Conservation (phyloP, 129 eudicot species). For the Helianthus annuus region DNA sequence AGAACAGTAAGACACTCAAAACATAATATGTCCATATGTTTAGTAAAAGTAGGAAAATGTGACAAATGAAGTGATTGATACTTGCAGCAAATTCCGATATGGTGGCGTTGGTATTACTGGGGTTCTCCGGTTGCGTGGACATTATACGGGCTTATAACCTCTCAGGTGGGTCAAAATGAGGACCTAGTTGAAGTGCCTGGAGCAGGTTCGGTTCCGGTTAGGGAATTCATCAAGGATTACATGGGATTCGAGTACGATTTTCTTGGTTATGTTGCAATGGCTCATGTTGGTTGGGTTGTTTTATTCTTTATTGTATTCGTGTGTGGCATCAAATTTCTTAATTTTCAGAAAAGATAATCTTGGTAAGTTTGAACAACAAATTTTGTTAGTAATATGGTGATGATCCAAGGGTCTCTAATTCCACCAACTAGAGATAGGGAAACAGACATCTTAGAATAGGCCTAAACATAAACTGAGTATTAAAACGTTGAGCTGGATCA, state of each 20-base stretch:
- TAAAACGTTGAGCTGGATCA: no score
- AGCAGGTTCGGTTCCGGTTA: slow-evolving; percentile 23
- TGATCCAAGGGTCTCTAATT: no score
- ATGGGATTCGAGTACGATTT: slow-evolving; percentile 59
- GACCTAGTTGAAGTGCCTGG: slow-evolving; percentile 31
- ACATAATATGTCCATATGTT: no score
- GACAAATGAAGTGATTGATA: neutral
- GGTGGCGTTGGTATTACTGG: slow-evolving; percentile 75
- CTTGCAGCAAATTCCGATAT: slow-evolving; percentile 61
- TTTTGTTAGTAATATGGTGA: neutral
- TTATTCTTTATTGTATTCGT: slow-evolving; percentile 46
- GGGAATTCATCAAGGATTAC: slow-evolving; percentile 38
- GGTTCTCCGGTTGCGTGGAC: slow-evolving; percentile 61
- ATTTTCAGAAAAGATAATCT: slow-evolving; percentile 61
- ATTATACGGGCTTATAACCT: slow-evolving; percentile 53
- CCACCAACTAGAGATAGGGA: no score
- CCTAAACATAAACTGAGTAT: no score
- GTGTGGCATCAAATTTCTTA: slow-evolving; percentile 53
- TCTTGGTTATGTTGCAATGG: slow-evolving; percentile 46
- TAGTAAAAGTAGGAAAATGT: no score
- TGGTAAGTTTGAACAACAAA: neutral
- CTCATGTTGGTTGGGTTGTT: slow-evolving; percentile 56
- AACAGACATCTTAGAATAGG: no score
- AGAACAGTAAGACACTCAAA: slow-evolving; percentile 36
- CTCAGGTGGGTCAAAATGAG: slow-evolving; percentile 41